A percentile compares a stretch with the other conserved stretches of the same genome.
phyloP scores from a whole-genome alignment of 495 filamentous ascomycete genomes.

The Aeminium ludgeri region DNA sequence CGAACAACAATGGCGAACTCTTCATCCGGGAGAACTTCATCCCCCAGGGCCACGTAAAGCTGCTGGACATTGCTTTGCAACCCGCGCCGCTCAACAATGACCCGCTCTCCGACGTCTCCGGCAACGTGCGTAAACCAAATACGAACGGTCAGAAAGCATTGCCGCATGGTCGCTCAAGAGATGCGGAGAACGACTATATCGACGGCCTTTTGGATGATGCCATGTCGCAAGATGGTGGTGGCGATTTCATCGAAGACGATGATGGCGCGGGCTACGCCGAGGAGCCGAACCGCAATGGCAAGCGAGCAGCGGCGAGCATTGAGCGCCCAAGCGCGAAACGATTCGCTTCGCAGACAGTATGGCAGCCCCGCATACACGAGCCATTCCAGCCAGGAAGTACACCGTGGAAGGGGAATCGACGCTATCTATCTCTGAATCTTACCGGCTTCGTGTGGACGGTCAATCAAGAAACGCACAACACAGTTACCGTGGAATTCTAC shows the following conservation, averaged over 20 bases:
- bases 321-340: conserved; percentile 44
- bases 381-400: conserved; percentile 88
- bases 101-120: conserved; percentile 52
- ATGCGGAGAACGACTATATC: conserved; percentile 33
- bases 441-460: conserved; percentile 94
- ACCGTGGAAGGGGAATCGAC: conserved; percentile 82
- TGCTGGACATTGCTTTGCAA: conserved; percentile 46
- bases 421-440: conserved; percentile 85
- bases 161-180: background rate
- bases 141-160: conserved; percentile 34
- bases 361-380: conserved; percentile 56
- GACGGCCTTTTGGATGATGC: conserved; percentile 42
- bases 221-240: conserved; percentile 28
- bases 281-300: conserved; percentile 42
- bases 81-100: conserved; percentile 77
- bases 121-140: conserved; percentile 39
- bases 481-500: conserved; percentile 94
- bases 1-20: conserved; percentile 75
- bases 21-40: conserved; percentile 77
- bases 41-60: conserved; percentile 40
- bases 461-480: conserved; percentile 85
- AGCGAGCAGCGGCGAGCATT: conserved; percentile 36
- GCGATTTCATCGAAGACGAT: conserved; percentile 84
- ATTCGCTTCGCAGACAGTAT: conserved; percentile 29
- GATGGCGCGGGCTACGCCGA: conserved; percentile 83